Evolutionary conservation across 805 yeast species (phyloP), one percentile per base, ranked within the genome.

Genomic region (Starmerella sirachaensis): DNA sequence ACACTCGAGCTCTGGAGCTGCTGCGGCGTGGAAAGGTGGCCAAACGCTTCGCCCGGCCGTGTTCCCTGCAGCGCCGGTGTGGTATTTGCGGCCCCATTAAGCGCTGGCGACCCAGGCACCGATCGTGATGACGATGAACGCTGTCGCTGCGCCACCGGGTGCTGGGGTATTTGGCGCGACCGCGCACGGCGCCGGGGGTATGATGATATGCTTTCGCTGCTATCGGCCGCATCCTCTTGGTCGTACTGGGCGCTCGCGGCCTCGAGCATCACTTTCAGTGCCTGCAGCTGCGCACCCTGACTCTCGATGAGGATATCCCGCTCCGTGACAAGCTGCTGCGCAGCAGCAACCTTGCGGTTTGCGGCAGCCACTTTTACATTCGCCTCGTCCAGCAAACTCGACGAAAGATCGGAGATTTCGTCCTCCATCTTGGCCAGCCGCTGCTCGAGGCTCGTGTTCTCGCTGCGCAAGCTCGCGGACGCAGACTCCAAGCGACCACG

Each of bases 281-380:
- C 79, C 20, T 61, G 65, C 43, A 85, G 60, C 62, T 86, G 39
- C 30, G 69, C 68, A 46, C 72, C 75, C 42, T 83, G 61, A 40
- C 73, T 66, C 18, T 69, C 78, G 27, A 85, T 66, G 11, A 83
- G 68, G 12, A 62, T 56, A 50, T 83, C 84, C 52, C 76, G 76
- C 55, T 84, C 94, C 25, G 65, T 84, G 50, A 40, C 43, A 13
- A 66, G 81, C 41, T 17, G 23, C 25, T 68, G 68, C 46, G 72
- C 75, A 38, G 81, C 59, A 33, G 74, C 68, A 11, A 70, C 78
- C 26, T 83, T 67, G n/a, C 64, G 55, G 50, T 84, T 82, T 51
- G 77, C 78, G 51, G 84, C 94, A 24, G 66, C 85, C 46, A 81
- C 65, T 55, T 80, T 88, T 60, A 69, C 78, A 62, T 81, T 78